Evolutionary conservation across 108 stramenopile species (phyloP), one percentile per base, ranked within the genome.

Genomic region (Conticribra guillardii): DNA sequence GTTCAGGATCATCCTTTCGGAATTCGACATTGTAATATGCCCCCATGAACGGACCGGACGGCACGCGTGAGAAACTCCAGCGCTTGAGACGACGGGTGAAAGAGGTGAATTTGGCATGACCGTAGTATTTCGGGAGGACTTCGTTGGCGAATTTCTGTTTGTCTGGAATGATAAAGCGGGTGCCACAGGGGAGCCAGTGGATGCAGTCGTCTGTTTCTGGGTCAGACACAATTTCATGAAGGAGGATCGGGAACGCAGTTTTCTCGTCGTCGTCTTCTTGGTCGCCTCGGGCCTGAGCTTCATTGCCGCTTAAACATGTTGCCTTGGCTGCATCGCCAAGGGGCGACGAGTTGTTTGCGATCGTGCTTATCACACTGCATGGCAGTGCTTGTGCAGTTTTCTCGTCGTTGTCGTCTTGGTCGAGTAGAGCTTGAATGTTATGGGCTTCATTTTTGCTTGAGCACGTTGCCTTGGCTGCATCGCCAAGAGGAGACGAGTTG

Each of bases 1-100:
- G 30, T 29, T 77, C 76, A 0, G 76, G 76, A n/a, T 69, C 68
- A 16, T 46, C 82, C 34, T 58, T 60, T 51, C 61, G 61, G 33
- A 87, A 87, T 23, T 80, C 52, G 16, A 72, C 48, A 57, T 87
- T 80, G 29, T 76, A 73, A 31, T 84, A 86, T 19, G 85, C 84
- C 23, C 88, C 88, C 64, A 82, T 78, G 60, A 69, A 72, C 21
- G 81, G 81, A 18, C 88, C 88, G 19, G 78, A 70, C 0, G 74
- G 69, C 0, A 89, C 74, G 27, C 80, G 71, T 23, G 67, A 61
- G 41, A 89, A 89, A 18, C 82, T 76, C 85, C 85, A 89, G 21
- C 86, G 56, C 52, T 86, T 89, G 28, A 89, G 73, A 16, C 77
- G 60, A 2, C 88, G 78, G 21, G 86, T 86, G 73, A 86, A 89